Percentiles rank a stretch among this genome's conserved stretches.
Conservation (phyloP, 2,329 filamentous ascomycete genomes). For the Rhexocercosporidium sp. region DNA sequence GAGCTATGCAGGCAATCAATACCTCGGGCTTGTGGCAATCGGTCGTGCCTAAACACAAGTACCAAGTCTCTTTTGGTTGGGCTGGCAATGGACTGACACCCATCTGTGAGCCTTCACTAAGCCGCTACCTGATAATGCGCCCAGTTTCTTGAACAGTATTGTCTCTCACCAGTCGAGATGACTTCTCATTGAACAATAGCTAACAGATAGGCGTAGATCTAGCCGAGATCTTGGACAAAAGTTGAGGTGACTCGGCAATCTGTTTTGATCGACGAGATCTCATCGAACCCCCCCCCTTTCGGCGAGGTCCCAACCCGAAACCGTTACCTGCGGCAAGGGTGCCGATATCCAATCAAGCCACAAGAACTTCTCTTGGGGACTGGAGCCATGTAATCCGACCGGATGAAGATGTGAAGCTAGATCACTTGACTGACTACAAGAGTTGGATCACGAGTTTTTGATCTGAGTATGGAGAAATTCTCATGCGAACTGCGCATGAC, state of each 20-base stretch:
- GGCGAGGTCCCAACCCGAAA: neutral
- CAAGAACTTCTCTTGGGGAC: neutral
- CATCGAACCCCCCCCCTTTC: neutral
- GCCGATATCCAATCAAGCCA: constrained; percentile 16
- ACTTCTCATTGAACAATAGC: neutral
- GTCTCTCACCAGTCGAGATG: neutral
- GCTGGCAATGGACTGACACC: neutral
- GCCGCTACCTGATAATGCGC: neutral
- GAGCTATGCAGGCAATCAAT: constrained; percentile 20
- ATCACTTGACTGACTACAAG: constrained; percentile 11
- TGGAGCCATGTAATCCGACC: constrained; percentile 12
- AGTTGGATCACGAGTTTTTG: neutral
- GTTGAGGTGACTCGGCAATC: constrained; percentile 14
- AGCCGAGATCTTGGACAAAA: neutral
- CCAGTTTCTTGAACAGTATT: neutral
- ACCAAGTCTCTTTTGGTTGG: neutral
- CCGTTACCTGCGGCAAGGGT: neutral
- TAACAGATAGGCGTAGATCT: neutral
- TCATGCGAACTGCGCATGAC: neutral
- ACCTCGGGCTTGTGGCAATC: constrained; percentile 14
- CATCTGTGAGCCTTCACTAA: neutral
- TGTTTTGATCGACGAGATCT: constrained; percentile 14
- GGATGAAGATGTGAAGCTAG: constrained; percentile 2
- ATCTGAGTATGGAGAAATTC: neutral
- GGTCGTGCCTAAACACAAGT: constrained; percentile 7